Evolutionary conservation across 352 stramenopile genomes (phyloP).

Genomic region (Lagenidium giganteum): DNA sequence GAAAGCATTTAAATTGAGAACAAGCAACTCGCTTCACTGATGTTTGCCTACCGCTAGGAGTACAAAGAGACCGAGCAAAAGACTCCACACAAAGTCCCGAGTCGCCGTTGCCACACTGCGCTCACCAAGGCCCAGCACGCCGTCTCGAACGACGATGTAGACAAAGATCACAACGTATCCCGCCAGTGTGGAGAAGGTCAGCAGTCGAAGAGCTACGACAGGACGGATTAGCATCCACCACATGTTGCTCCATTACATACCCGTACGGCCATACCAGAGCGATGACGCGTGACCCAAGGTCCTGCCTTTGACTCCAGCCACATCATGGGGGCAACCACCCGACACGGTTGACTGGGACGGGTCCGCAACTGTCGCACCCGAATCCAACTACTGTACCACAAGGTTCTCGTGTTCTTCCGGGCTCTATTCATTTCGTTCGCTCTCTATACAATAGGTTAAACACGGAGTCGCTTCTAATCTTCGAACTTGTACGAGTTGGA

Average conservation of each 20-base stretch:
- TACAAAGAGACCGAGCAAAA: slow-evolving; percentile 12
- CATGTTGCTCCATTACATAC: not conserved
- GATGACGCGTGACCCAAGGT: slow-evolving; percentile 10
- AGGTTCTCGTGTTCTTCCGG: too few relatives aligned
- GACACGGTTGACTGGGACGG: not conserved
- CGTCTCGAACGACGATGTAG: slow-evolving; percentile 6
- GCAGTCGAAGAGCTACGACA: slow-evolving; percentile 3
- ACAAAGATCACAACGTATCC: slow-evolving; percentile 14
- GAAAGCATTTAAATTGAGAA: slow-evolving; percentile 1
- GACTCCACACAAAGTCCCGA: slow-evolving; percentile 11
- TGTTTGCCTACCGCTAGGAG: slow-evolving; percentile 9
- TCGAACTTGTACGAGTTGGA: slow-evolving; percentile 95
- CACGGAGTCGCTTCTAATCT: slow-evolving; percentile 7
- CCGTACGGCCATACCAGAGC: not conserved
- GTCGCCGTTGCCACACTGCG: not conserved
- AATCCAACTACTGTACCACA: too few relatives aligned
- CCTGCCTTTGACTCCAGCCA: slow-evolving; percentile 13
- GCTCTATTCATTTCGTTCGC: slow-evolving; percentile 11
- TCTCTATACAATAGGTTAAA: slow-evolving; percentile 13
- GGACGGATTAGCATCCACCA: not conserved
- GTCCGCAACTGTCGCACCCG: not conserved
- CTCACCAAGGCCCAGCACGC: slow-evolving; percentile 8
- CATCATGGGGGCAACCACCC: slow-evolving; percentile 5
- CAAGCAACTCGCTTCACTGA: not conserved
- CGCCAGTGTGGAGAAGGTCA: slow-evolving; percentile 1